Evolutionary conservation across 768 basidiomycete genomes (phyloP).

Genomic region (Kwoniella europaea): DNA sequence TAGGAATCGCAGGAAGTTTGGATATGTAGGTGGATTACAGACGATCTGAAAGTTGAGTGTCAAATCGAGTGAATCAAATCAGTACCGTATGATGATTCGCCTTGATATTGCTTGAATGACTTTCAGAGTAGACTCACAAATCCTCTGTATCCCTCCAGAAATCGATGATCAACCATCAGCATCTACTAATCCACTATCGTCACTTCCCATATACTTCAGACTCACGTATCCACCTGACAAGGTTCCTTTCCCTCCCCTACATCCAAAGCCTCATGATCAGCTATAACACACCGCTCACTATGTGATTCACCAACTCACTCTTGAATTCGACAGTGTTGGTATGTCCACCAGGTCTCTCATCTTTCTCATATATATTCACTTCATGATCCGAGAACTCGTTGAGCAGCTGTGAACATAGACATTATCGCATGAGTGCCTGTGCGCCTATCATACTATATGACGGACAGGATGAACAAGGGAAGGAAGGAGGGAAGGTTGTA

Average conservation of each 20-base stretch:
- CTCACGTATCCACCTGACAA: conserved; percentile 74
- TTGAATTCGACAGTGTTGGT: conserved; percentile 72
- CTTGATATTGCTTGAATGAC: background rate
- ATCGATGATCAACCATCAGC: background rate
- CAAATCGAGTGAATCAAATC: too few relatives aligned
- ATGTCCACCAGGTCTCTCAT: conserved; percentile 72
- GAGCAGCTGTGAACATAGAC: conserved; percentile 62
- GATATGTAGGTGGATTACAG: conserved; percentile 76
- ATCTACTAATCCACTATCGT: background rate
- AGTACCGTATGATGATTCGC: too few relatives aligned
- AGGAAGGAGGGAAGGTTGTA: conserved; percentile 8
- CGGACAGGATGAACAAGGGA: background rate
- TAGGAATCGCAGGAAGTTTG: conserved; percentile 77
- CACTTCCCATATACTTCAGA: conserved; percentile 17
- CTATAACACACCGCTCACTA: background rate
- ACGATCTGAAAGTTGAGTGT: conserved; percentile 65
- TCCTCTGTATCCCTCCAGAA: conserved; percentile 60
- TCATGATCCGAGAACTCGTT: conserved; percentile 76
- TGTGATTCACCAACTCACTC: conserved; percentile 34
- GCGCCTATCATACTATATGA: background rate
- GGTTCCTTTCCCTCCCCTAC: conserved; percentile 51
- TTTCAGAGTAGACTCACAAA: conserved; percentile 61
- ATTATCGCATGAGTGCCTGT: background rate
- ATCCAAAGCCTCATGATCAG: background rate
- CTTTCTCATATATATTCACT: conserved; percentile 76